Percentiles rank a stretch among this genome's conserved stretches.
Evolutionary conservation across 2,329 filamentous ascomycete species (phyloP).

Genomic region (Sporothrix brasiliensis): DNA sequence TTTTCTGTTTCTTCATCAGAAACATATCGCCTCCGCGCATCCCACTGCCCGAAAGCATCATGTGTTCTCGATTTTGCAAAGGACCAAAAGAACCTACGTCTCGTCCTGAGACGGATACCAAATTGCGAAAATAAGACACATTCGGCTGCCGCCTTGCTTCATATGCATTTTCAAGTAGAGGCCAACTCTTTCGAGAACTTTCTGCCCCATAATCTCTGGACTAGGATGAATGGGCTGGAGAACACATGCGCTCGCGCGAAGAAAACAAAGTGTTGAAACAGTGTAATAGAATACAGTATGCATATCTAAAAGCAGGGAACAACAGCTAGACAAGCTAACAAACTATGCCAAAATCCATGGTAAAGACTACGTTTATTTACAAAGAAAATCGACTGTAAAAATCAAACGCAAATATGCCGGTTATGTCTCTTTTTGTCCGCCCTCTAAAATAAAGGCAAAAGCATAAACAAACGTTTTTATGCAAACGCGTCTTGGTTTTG

Average conservation of each 20-base stretch:
- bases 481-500: not conserved
- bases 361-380: constrained; percentile 7
- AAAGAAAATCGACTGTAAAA: constrained; percentile 7
- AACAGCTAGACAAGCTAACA: not conserved
- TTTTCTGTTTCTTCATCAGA: constrained; percentile 25
- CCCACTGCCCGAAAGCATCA: not conserved
- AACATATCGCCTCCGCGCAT: constrained; percentile 17
- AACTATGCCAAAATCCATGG: constrained; percentile 18
- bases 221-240: not conserved
- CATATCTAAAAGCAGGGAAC: constrained; percentile 8
- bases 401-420: constrained; percentile 4
- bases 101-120: not conserved
- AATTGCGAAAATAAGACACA: not conserved
- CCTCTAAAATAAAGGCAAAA: not conserved
- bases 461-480: not conserved
- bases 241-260: not conserved
- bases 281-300: not conserved
- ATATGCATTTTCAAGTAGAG: not conserved
- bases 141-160: not conserved
- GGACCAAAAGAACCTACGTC: not conserved
- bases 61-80: not conserved
- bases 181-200: not conserved
- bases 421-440: not conserved
- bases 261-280: not conserved
- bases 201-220: not conserved